These are phyloP conservation scores for Physaria fendleri DNA, from an alignment of 345 rosid genomes.

Conservation along the genomic window DNA sequence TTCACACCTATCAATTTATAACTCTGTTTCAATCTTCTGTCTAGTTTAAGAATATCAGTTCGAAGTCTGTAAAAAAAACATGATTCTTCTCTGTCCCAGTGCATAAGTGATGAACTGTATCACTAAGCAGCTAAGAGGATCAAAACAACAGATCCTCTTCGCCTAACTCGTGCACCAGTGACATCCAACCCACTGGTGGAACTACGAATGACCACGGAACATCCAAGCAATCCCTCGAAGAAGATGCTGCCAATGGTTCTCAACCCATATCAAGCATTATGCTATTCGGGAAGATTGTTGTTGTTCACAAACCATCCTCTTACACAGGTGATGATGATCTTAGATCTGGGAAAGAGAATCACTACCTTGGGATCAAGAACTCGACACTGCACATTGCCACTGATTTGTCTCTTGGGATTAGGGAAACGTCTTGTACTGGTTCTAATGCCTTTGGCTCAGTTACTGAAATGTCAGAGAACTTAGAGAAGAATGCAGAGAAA, in stretches of 20 bases:
- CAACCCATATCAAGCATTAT: constrained; percentile 38
- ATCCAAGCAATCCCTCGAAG: constrained; percentile 27
- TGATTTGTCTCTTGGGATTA: constrained; percentile 37
- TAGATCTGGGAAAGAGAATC: constrained; percentile 6
- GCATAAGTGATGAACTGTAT: constrained; percentile 7
- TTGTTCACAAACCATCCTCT: constrained; percentile 28
- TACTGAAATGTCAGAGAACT: constrained; percentile 25
- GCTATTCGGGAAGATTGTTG: constrained; percentile 62
- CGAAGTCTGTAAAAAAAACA: no score
- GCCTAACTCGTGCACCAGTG: constrained; percentile 51
- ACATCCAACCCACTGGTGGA: constrained; percentile 26
- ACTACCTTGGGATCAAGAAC: constrained; percentile 8
- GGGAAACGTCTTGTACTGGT: constrained; percentile 38
- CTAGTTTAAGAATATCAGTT: no score
- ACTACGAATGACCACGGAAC: constrained; percentile 28
- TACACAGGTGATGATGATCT: not conserved
- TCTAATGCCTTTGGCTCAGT: constrained; percentile 37
- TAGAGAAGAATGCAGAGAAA: constrained; percentile 36
- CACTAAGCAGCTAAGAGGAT: constrained; percentile 33
- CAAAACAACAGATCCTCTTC: constrained; percentile 47
- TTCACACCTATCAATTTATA: no score
- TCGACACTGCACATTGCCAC: not conserved
- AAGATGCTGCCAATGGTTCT: constrained; percentile 1
- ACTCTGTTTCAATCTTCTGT: not conserved
- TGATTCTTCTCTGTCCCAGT: not conserved